Evolutionary conservation across 257 asterid genomes (phyloP).

Genomic region (Coffea canephora): DNA sequence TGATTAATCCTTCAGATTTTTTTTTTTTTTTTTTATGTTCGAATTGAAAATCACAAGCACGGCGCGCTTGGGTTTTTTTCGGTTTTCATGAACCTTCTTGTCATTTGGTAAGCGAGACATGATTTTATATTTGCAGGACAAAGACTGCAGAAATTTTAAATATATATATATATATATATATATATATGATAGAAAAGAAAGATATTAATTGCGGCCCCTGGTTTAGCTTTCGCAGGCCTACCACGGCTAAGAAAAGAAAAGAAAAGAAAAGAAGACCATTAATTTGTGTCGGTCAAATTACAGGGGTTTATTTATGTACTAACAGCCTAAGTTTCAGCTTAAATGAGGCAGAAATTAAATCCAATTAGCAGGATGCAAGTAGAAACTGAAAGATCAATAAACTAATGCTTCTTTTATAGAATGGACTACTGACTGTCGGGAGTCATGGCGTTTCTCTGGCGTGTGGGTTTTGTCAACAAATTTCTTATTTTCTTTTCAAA

Average conservation of each 20-base stretch:
- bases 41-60: not conserved
- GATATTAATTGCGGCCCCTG: not conserved
- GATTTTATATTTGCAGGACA: not conserved
- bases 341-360: not conserved
- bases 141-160: not conserved
- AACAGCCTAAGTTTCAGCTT: not conserved
- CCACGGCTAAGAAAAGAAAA: not conserved
- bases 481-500: not conserved
- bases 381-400: not conserved
- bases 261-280: too few species aligned
- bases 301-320: not conserved
- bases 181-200: not conserved
- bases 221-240: not conserved
- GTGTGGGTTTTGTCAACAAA: not conserved
- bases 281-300: not conserved
- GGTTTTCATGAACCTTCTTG: not conserved
- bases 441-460: slow-evolving; percentile 16
- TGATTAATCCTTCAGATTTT: too few species aligned
- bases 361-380: not conserved
- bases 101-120: not conserved
- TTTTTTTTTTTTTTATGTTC: too few species aligned
- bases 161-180: too few species aligned
- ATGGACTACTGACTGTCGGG: slow-evolving; percentile 12
- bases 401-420: not conserved
- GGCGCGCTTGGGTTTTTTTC: not conserved